These are phyloP conservation scores for Volvox reticuliferus DNA, from an alignment of 139 green algal genomes.

Conservation along the genomic window DNA sequence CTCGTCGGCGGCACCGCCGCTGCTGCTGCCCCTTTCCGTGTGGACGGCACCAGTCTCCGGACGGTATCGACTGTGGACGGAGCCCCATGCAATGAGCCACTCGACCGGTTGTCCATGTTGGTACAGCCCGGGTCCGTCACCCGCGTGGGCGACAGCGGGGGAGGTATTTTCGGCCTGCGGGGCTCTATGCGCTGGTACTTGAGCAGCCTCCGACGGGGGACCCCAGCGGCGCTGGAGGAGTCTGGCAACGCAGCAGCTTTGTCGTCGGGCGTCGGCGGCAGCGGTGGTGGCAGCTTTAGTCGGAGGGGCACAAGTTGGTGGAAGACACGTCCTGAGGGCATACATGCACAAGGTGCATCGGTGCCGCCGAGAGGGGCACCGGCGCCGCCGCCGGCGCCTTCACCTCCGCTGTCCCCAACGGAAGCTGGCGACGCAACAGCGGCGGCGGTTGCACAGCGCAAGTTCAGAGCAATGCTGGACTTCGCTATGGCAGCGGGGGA, in stretches of 20 bases:
- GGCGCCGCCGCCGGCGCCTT: not conserved
- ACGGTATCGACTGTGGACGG: not conserved
- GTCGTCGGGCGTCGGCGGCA: not conserved
- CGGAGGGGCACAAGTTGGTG: not conserved
- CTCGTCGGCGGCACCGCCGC: not conserved
- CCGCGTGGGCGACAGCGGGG: not conserved
- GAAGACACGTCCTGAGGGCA: too few species aligned
- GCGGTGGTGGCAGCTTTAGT: too few species aligned
- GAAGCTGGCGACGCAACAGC: not conserved
- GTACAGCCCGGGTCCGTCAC: not conserved
- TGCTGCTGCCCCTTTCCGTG: not conserved
- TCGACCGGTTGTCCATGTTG: too few species aligned
- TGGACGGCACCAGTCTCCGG: not conserved
- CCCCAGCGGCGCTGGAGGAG: not conserved
- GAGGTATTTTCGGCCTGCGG: not conserved
- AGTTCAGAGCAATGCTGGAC: slow-evolving; percentile 20
- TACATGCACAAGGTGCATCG: too few species aligned
- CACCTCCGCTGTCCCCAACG: not conserved
- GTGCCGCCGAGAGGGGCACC: too few species aligned
- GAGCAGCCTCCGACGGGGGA: not conserved
- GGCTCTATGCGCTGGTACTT: not conserved
- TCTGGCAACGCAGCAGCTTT: not conserved
- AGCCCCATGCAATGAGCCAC: not conserved
- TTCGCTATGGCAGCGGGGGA: slow-evolving; percentile 25
- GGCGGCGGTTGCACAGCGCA: not conserved